Percentiles rank a stretch among this genome's conserved stretches.
These are phyloP conservation scores for Cercospora sojina DNA, from an alignment of 2,329 filamentous ascomycete genomes.

Conservation along the genomic window DNA sequence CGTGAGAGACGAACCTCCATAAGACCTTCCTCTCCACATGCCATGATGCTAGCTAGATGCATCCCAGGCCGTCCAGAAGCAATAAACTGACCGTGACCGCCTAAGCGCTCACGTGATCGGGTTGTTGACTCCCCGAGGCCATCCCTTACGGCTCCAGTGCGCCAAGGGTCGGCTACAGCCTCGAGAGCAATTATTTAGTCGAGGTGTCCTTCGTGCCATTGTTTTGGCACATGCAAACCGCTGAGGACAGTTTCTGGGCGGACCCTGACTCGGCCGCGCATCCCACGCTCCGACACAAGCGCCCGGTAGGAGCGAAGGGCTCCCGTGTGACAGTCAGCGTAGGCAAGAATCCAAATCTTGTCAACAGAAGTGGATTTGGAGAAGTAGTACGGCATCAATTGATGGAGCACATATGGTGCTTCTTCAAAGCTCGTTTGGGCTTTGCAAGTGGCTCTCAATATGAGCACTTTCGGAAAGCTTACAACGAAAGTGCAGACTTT, in stretches of 20 bases:
- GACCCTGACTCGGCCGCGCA: background rate
- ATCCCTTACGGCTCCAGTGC: background rate
- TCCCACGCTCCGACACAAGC: background rate
- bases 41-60: background rate
- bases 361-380: background rate
- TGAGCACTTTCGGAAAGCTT: background rate
- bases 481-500: background rate
- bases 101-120: background rate
- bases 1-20: background rate
- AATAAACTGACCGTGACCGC: background rate
- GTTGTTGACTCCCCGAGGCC: background rate
- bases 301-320: background rate
- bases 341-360: background rate
- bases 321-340: background rate
- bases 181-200: background rate
- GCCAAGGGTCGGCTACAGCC: background rate
- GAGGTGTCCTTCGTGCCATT: background rate
- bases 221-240: background rate
- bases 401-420: background rate
- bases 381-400: background rate
- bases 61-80: background rate
- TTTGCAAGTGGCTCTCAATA: background rate
- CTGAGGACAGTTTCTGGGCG: background rate
- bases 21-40: background rate
- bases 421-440: background rate